A percentile compares a stretch with the other conserved stretches of the same genome.
These are phyloP conservation scores for Phenoliferia sp. DNA, from an alignment of 1,284 basidiomycete species.

Conservation along the genomic window DNA sequence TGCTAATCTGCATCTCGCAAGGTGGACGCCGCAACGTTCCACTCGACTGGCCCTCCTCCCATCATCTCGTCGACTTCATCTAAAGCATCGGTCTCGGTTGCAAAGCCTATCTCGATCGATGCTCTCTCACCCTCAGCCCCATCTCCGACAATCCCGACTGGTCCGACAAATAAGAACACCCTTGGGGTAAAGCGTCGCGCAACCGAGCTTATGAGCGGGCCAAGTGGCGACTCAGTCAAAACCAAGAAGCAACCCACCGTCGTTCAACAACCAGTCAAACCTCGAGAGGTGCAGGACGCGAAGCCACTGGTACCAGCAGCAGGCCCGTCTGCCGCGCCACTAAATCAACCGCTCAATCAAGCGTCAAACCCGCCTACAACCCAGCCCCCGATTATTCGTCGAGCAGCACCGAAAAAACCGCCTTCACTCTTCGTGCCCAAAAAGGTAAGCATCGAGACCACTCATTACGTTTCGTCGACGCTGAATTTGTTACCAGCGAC, in stretches of 20 bases:
- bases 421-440: constrained; percentile 21
- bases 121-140: neutral
- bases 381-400: neutral
- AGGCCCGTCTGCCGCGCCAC: neutral
- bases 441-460: neutral
- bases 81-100: neutral
- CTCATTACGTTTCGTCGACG: neutral
- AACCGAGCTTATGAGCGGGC: constrained; percentile 5
- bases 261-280: too few species aligned
- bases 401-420: constrained; percentile 9
- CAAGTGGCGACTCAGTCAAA: neutral
- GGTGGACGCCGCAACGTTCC: constrained; percentile 18
- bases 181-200: constrained; percentile 12
- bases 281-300: neutral
- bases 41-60: constrained; percentile 4
- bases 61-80: neutral
- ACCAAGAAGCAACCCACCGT: too few species aligned
- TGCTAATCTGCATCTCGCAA: neutral
- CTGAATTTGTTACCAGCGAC: neutral
- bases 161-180: neutral
- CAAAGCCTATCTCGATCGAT: neutral
- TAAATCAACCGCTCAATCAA: neutral
- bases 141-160: neutral
- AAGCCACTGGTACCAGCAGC: neutral
- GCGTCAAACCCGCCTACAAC: neutral